Conservation (phyloP, 768 basidiomycete genomes). For the Trichaptum fuscoviolaceum region DNA sequence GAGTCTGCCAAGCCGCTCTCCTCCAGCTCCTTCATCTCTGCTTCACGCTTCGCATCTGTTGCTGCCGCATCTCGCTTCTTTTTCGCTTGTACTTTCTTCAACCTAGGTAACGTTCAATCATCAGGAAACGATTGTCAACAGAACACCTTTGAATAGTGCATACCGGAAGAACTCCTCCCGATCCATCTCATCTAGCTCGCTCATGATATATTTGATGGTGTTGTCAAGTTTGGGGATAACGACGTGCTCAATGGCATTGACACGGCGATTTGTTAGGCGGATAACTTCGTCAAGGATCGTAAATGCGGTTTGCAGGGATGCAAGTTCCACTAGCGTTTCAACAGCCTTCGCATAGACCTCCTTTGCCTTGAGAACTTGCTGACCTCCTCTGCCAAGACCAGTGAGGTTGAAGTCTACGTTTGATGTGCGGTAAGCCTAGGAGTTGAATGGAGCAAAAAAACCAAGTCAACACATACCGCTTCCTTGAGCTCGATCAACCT, state of each 20-base stretch:
- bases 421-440: background rate
- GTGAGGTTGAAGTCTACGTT: slow-evolving; percentile 88
- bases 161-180: slow-evolving; percentile 91
- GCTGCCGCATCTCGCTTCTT: slow-evolving; percentile 78
- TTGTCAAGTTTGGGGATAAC: slow-evolving; percentile 94
- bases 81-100: slow-evolving; percentile 97
- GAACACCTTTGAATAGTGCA: slow-evolving; percentile 16
- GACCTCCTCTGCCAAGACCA: slow-evolving; percentile 93
- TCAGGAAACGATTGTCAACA: slow-evolving; percentile 3
- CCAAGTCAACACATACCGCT: slow-evolving; percentile 48
- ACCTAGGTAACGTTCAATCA: slow-evolving; percentile 34
- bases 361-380: slow-evolving; percentile 90
- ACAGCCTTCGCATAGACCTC: slow-evolving; percentile 98
- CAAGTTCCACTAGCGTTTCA: slow-evolving; percentile 94
- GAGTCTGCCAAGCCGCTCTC: slow-evolving; percentile 13
- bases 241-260: slow-evolving; percentile 98
- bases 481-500: slow-evolving; percentile 80
- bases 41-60: too few relatives aligned
- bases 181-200: slow-evolving; percentile 99
- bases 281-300: slow-evolving; percentile 99
- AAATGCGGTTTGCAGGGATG: slow-evolving; percentile 95
- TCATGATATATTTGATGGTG: slow-evolving; percentile 96
- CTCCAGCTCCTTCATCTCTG: slow-evolving; percentile 19
- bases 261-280: slow-evolving; percentile 96
- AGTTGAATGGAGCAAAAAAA: slow-evolving; percentile 5